Percentiles rank a stretch among this genome's conserved stretches.
Evolutionary conservation across 2,329 filamentous ascomycete genomes (phyloP).

Genomic region (Bipolaris sorokiniana): DNA sequence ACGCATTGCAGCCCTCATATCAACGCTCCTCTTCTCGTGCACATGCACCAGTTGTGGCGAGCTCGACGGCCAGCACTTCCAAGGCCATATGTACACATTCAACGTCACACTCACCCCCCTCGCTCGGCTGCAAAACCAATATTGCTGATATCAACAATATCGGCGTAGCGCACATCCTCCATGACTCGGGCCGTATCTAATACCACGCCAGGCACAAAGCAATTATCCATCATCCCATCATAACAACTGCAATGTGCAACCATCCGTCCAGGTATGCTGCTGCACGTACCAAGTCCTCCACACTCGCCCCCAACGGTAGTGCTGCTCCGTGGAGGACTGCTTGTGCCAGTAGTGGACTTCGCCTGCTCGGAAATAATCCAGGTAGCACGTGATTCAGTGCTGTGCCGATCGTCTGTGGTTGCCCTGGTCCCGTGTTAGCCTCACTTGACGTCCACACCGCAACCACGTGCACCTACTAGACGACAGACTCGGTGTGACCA

Average conservation of each 20-base stretch:
- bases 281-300: slow-evolving; percentile 83
- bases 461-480: slow-evolving; percentile 36
- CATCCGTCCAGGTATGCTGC: slow-evolving; percentile 92
- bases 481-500: slow-evolving; percentile 63
- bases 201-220: slow-evolving; percentile 1
- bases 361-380: slow-evolving; percentile 81
- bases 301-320: slow-evolving; percentile 77
- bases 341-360: slow-evolving; percentile 82
- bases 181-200: slow-evolving; percentile 9
- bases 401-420: slow-evolving; percentile 74
- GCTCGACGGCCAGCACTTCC: not conserved
- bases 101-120: not conserved
- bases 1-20: not conserved
- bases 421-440: slow-evolving; percentile 45
- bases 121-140: slow-evolving; percentile 7
- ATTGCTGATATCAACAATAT: slow-evolving; percentile 3
- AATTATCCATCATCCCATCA: slow-evolving; percentile 61
- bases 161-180: slow-evolving; percentile 8
- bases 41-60: not conserved
- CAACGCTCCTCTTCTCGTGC: not conserved
- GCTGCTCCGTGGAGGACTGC: slow-evolving; percentile 84
- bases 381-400: slow-evolving; percentile 79
- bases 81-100: not conserved
- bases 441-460: slow-evolving; percentile 4
- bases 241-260: slow-evolving; percentile 79